These are phyloP conservation scores for Entomortierella chlamydospora DNA, from an alignment of 192 early-diverging fungal species.

Conservation along the genomic window DNA sequence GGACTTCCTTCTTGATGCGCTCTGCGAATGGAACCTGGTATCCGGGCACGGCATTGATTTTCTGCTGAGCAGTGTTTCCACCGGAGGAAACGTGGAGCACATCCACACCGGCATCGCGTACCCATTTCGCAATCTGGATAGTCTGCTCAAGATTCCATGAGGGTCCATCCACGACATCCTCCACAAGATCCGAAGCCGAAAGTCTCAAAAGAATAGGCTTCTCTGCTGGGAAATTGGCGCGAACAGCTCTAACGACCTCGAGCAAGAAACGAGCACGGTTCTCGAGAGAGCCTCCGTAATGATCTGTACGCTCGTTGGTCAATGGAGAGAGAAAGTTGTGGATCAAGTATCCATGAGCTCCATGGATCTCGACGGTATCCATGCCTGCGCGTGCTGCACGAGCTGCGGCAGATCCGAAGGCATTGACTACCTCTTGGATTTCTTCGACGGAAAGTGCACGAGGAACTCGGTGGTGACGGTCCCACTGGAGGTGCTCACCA, in stretches of 20 bases:
- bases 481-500: conserved; percentile 58
- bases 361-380: conserved; percentile 92
- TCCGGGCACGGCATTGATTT: conserved; percentile 57
- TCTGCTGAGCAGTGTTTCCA: conserved; percentile 70
- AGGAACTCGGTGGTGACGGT: conserved; percentile 56
- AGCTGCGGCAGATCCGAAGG: conserved; percentile 73
- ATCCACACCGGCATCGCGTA: conserved; percentile 81
- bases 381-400: conserved; percentile 85
- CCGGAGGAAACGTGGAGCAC: conserved; percentile 87
- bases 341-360: conserved; percentile 91
- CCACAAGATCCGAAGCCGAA: conserved; percentile 80
- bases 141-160: conserved; percentile 83
- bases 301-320: conserved; percentile 88
- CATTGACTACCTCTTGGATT: conserved; percentile 71
- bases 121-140: conserved; percentile 65
- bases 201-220: conserved; percentile 90
- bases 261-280: conserved; percentile 85
- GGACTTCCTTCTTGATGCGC: conserved; percentile 65
- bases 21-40: conserved; percentile 83
- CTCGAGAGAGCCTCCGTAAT: conserved; percentile 92
- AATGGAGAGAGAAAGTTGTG: conserved; percentile 84
- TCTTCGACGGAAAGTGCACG: conserved; percentile 72
- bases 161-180: conserved; percentile 60
- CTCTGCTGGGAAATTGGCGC: conserved; percentile 78
- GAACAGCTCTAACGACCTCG: conserved; percentile 73